Base-by-base conservation (phyloP, 2,329 filamentous ascomycete species). In the Calcarisporium arbuscula region DNA sequence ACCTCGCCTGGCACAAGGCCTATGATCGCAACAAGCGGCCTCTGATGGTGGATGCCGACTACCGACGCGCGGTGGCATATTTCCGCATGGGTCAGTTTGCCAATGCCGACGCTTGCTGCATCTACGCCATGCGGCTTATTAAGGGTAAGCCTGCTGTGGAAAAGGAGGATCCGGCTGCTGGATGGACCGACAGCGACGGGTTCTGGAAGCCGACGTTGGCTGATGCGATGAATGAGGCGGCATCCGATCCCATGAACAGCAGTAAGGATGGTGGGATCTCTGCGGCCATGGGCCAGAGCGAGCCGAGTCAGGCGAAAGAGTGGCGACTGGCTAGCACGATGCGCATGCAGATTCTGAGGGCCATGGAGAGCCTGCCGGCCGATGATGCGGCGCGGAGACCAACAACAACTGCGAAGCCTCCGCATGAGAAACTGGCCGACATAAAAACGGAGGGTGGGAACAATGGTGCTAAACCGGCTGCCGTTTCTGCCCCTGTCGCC, bases 31-130 rank as follows among this genome's bases (percentile, higher is more conserved):
- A 74, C 20, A 83, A 81, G 49, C 77, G 84, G 32, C 77, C 86
- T 44, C 71, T 83, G 19, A 86, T 95, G 56, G 70, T 80, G 29
- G 76, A 86, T n/a, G 82, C 85, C 2, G 86, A 95, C 51, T 77
- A 92, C 50, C 78, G 89, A 47, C 77, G 90, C 23, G 84, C 77
- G 5, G 76, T 94, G 10, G 74, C 82, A 9, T 68, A 90, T 18
- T 84, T 78, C 57, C 75, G 80, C 31, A 65, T 88, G 26, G 76
- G 74, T 21, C 71, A 76, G 34, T 86, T 79, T 48, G 87, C 81
- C 4, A 82, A 95, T 58, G 82, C 88, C 1, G 73, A 80, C 39
- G 74, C 78, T 46, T 76, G 89, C 43, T 77, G 89, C 15, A 65
- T 67, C 14, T 80, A 77, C 68, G 62, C 68, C 20, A 64, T 68